A percentile compares a stretch with the other conserved stretches of the same genome.
These are phyloP conservation scores for Aspergillus cejpii DNA, from an alignment of 2,329 filamentous ascomycete species.

Conservation along the genomic window DNA sequence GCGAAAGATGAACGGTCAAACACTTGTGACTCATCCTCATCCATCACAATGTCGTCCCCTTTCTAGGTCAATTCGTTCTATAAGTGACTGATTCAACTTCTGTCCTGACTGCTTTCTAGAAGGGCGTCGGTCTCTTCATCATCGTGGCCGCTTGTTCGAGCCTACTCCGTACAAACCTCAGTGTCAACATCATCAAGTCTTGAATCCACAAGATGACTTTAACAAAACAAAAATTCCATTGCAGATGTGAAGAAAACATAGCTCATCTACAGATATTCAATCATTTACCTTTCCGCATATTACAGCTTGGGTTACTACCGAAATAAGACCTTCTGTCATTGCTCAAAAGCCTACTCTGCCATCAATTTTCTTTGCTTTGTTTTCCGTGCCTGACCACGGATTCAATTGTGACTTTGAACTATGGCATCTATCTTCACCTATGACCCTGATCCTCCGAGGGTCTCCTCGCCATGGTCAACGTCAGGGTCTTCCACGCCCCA, in stretches of 20 bases:
- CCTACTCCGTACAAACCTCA: neutral
- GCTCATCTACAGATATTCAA: conserved; percentile 4
- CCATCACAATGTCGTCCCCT: conserved; percentile 1
- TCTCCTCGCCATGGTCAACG: conserved; percentile 82
- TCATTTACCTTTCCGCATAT: conserved; percentile 4
- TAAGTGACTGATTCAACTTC: neutral
- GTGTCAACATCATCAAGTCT: neutral
- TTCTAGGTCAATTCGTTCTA: neutral
- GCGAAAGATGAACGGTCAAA: neutral
- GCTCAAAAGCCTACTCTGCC: neutral
- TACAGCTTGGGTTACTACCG: conserved; percentile 1
- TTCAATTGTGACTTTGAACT: conserved; percentile 1
- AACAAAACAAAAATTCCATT: conserved; percentile 6
- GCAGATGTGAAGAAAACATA: conserved; percentile 7
- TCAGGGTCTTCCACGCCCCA: conserved; percentile 44
- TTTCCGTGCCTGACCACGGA: neutral
- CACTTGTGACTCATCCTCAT: conserved; percentile 3
- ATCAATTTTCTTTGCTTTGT: neutral
- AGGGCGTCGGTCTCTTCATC: neutral
- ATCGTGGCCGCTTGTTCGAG: neutral
- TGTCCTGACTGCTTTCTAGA: neutral
- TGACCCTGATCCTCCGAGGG: conserved; percentile 76
- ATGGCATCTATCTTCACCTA: conserved; percentile 98
- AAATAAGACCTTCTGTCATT: conserved; percentile 3
- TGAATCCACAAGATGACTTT: conserved; percentile 17